These are phyloP conservation scores for Termitomyces sp. DNA, from an alignment of 768 basidiomycete genomes.

Conservation along the genomic window DNA sequence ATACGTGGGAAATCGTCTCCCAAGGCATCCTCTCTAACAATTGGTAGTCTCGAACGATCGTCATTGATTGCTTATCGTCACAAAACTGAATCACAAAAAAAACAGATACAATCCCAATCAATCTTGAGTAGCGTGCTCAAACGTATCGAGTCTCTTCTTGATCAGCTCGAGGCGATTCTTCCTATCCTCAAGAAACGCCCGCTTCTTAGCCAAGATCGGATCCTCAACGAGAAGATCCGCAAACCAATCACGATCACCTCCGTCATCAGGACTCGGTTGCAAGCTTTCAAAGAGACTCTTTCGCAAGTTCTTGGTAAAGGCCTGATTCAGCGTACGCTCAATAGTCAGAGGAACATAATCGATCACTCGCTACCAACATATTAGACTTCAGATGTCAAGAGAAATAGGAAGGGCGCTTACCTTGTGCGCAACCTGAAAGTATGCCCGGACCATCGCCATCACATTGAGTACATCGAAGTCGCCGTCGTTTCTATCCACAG, in stretches of 20 bases:
- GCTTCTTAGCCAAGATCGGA: conserved; percentile 22
- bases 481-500: neutral
- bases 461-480: conserved; percentile 39
- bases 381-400: neutral
- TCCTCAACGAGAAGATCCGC: conserved; percentile 35
- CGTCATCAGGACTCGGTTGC: conserved; percentile 9
- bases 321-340: conserved; percentile 37
- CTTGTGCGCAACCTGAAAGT: conserved; percentile 51
- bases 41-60: neutral
- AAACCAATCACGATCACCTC: conserved; percentile 10
- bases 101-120: neutral
- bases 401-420: conserved; percentile 18
- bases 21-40: no score
- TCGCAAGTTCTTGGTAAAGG: conserved; percentile 29
- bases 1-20: no score
- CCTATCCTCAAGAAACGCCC: conserved; percentile 24
- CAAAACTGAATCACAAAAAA: neutral
- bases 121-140: conserved; percentile 1
- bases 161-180: conserved; percentile 21
- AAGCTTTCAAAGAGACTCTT: conserved; percentile 27
- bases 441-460: conserved; percentile 52
- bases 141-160: conserved; percentile 23
- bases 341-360: conserved; percentile 49
- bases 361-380: conserved; percentile 39
- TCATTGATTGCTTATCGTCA: no score